These are phyloP conservation scores for Teunomyces pallodes DNA, from an alignment of 805 yeast genomes.

Conservation along the genomic window DNA sequence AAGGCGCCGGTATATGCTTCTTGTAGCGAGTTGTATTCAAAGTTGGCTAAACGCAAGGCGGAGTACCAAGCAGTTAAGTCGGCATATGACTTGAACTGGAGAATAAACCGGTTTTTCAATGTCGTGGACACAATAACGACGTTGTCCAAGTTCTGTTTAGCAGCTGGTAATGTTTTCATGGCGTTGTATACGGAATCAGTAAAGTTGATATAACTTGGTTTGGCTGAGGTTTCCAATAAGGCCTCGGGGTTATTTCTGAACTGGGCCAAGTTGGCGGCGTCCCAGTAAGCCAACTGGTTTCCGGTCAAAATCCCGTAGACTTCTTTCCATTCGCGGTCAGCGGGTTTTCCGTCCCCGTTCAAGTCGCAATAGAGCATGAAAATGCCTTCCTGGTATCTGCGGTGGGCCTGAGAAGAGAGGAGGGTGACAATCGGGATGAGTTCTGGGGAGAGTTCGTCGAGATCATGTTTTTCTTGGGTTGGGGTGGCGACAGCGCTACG, in stretches of 20 bases:
- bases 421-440: constrained; percentile 71
- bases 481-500: constrained; percentile 8
- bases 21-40: constrained; percentile 80
- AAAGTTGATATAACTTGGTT: constrained; percentile 86
- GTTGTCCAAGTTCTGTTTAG: constrained; percentile 61
- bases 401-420: constrained; percentile 68
- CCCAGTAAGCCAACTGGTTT: constrained; percentile 91
- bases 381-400: constrained; percentile 74
- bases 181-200: constrained; percentile 86
- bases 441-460: constrained; percentile 43
- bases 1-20: constrained; percentile 97
- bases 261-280: constrained; percentile 62
- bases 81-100: constrained; percentile 69
- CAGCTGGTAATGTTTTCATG: constrained; percentile 62
- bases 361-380: constrained; percentile 72
- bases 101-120: constrained; percentile 77
- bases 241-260: constrained; percentile 52
- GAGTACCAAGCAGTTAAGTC: constrained; percentile 76
- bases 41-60: constrained; percentile 75
- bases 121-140: constrained; percentile 91
- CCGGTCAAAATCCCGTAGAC: constrained; percentile 91
- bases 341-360: constrained; percentile 82
- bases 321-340: constrained; percentile 83
- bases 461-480: constrained; percentile 9
- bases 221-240: constrained; percentile 56